A percentile compares a stretch with the other conserved stretches of the same genome.
Evolutionary conservation across 2,329 filamentous ascomycete species (phyloP).

Genomic region (Alternaria brassicicola): DNA sequence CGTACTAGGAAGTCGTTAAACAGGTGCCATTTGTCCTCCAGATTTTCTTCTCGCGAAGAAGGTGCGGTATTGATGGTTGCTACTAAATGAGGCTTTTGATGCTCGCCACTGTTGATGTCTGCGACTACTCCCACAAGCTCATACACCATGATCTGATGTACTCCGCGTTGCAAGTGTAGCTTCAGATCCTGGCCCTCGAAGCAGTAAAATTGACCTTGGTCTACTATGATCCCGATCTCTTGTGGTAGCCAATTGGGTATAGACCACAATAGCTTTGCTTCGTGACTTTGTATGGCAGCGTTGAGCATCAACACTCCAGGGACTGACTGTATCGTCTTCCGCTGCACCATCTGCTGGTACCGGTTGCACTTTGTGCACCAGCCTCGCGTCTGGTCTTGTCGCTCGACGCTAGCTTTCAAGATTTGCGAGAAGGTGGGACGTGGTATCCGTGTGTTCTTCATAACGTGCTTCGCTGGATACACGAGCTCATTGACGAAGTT

Average conservation of each 20-base stretch:
- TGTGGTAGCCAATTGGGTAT: conserved; percentile 90
- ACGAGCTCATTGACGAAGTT: conserved; percentile 85
- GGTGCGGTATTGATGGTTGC: conserved; percentile 85
- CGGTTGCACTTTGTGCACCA: conserved; percentile 92
- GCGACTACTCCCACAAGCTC: conserved; percentile 88
- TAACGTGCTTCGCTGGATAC: conserved; percentile 69
- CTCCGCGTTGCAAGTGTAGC: conserved; percentile 76
- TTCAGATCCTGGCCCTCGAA: conserved; percentile 92
- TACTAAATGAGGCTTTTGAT: conserved; percentile 88
- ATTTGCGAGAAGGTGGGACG: conserved; percentile 79
- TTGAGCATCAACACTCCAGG: conserved; percentile 90
- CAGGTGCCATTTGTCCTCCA: conserved; percentile 82
- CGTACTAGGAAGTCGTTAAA: conserved; percentile 97
- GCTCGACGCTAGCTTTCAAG: conserved; percentile 89
- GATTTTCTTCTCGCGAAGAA: conserved; percentile 64
- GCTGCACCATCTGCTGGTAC: conserved; percentile 85
- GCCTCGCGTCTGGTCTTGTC: conserved; percentile 84
- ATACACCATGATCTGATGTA: conserved; percentile 84
- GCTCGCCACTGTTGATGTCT: conserved; percentile 84
- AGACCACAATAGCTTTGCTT: conserved; percentile 83
- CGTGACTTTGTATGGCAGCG: conserved; percentile 72
- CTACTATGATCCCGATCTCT: conserved; percentile 90
- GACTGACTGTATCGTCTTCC: conserved; percentile 81
- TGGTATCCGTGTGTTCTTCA: conserved; percentile 62
- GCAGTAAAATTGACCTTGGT: conserved; percentile 90